Percentiles rank a stretch among this genome's conserved stretches.
Conservation (phyloP, 2,329 filamentous ascomycete species). For the Spiromastix sp. region DNA sequence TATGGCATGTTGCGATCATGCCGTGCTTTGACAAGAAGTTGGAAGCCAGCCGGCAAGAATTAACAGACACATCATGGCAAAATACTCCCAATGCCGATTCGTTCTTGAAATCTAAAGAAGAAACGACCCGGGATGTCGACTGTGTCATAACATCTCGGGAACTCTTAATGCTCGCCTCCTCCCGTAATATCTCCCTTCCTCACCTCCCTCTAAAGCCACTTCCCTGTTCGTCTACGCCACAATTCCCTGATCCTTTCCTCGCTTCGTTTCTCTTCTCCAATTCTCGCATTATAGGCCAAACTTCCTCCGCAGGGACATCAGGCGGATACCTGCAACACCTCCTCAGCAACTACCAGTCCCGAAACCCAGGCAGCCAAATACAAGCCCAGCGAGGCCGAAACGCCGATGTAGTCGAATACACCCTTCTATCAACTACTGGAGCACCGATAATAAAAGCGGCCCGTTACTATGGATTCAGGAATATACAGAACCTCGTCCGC, state of each 20-base stretch:
- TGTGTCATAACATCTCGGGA: slow-evolving; percentile 97
- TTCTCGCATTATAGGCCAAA: slow-evolving; percentile 27
- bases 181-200: slow-evolving; percentile 68
- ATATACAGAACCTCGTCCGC: slow-evolving; percentile 96
- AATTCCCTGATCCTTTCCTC: slow-evolving; percentile 65
- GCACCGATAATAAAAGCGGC: slow-evolving; percentile 65
- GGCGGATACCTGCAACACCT: slow-evolving; percentile 85
- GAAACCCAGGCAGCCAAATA: slow-evolving; percentile 62
- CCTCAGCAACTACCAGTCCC: slow-evolving; percentile 61
- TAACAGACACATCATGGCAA: slow-evolving; percentile 70
- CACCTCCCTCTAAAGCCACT: slow-evolving; percentile 52
- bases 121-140: slow-evolving; percentile 73
- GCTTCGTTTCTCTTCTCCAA: slow-evolving; percentile 64
- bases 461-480: slow-evolving; percentile 93
- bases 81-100: slow-evolving; percentile 21
- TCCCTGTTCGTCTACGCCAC: slow-evolving; percentile 33
- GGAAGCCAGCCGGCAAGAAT: slow-evolving; percentile 84
- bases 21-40: slow-evolving; percentile 99
- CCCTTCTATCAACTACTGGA: slow-evolving; percentile 47
- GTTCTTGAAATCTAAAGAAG: slow-evolving; percentile 26
- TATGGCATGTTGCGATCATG: slow-evolving; percentile 96
- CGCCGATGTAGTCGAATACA: slow-evolving; percentile 80
- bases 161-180: slow-evolving; percentile 77
- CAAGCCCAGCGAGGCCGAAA: slow-evolving; percentile 69
- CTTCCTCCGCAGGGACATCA: slow-evolving; percentile 60